Evolutionary conservation across 495 filamentous ascomycete genomes (phyloP), one percentile per base, ranked within the genome.

Genomic region (Neurospora hispaniola): DNA sequence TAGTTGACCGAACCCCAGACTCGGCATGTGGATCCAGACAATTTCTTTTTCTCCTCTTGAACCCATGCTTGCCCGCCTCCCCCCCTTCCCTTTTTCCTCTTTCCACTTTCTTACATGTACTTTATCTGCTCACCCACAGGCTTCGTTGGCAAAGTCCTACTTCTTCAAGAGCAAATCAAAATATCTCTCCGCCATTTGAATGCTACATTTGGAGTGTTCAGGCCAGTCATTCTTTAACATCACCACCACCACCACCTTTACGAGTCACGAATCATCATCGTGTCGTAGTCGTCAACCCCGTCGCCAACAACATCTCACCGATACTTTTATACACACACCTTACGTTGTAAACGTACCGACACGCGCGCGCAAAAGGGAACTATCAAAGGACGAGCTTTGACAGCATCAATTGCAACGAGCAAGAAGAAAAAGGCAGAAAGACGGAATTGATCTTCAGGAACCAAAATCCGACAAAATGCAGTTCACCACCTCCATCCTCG

Each of bases 71-170:
- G 42, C 39, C 39, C 39, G 5, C 39, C 71, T 44, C 70, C 39
- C 7, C 71, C 70, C 44, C 46, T 40, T n/a, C 43, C 72, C 71
- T 48, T 40, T 54, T 66, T 27, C 42, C 42, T 46, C 3, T 46
- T 71, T 70, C 46, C 69, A 75, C 74, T 42, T 68, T 43, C 43
- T 20, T 70, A 27, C 27, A 31, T 31, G 27, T 31, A 31, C 73
- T 75, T 74, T 54, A 69, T 76, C 72, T 70, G 73, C 73, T 59
- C 70, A 75, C 74, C 72, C 76, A 80, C 78, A 84, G 85, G 80
- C 85, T 86, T 86, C 85, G 85, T 87, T 87, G 85, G 85, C 85
- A 87, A 84, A 87, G 85, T 86, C 54, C 54, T 38, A 31, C 35
- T 77, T 76, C 73, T 77, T 76, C 75, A 77, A 80, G 76, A 70